These are phyloP conservation scores for Sporothrix brasiliensis DNA, from an alignment of 2,329 filamentous ascomycete genomes.

Conservation along the genomic window DNA sequence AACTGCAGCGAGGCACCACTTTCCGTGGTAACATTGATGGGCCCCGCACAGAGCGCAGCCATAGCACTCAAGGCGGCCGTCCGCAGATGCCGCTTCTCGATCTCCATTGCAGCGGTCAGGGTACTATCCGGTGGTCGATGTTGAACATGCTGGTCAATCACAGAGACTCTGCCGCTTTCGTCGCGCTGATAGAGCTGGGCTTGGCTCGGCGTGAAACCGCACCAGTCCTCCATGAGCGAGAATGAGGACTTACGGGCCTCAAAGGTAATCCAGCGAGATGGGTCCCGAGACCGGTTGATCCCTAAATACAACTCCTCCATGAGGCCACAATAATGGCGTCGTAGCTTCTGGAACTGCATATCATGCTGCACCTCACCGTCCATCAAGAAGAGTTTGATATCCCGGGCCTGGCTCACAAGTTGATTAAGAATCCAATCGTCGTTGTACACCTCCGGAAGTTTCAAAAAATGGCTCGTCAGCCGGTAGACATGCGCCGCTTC, in stretches of 20 bases:
- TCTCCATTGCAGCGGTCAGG: constrained; percentile 88
- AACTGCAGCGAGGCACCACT: constrained; percentile 87
- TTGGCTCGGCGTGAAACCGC: constrained; percentile 92
- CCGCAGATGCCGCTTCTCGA: constrained; percentile 89
- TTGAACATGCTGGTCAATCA: constrained; percentile 70
- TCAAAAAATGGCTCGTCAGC: constrained; percentile 85
- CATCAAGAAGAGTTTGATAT: constrained; percentile 91
- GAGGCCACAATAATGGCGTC: constrained; percentile 90
- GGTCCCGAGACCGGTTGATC: constrained; percentile 81
- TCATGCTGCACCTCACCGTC: constrained; percentile 94
- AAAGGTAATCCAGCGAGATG: constrained; percentile 94
- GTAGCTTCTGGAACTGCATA: constrained; percentile 88
- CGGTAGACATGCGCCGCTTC: constrained; percentile 97
- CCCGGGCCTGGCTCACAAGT: constrained; percentile 84
- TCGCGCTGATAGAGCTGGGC: constrained; percentile 78
- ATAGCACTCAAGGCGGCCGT: constrained; percentile 92
- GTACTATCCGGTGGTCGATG: constrained; percentile 57
- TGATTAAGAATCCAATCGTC: constrained; percentile 92
- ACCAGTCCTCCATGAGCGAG: constrained; percentile 98
- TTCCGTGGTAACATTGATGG: constrained; percentile 84
- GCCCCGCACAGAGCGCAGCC: constrained; percentile 85
- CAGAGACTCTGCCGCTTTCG: constrained; percentile 81
- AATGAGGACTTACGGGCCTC: constrained; percentile 95
- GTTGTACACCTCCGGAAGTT: constrained; percentile 73
- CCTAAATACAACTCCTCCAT: constrained; percentile 92